Percentiles rank a stretch among this genome's conserved stretches.
Conservation (phyloP, 164 flowering plant genomes). For the Berberis thunbergii region DNA sequence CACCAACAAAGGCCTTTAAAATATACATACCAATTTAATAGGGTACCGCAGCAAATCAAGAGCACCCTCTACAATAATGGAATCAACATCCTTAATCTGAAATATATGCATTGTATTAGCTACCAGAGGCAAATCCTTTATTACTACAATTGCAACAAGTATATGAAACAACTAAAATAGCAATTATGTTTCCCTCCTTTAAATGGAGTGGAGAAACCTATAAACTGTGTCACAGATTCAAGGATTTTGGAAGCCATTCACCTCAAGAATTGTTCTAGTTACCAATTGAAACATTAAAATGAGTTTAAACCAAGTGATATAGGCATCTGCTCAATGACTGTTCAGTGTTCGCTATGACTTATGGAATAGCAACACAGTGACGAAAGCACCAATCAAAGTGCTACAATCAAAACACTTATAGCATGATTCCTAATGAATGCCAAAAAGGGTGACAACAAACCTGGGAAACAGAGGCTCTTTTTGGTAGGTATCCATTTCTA, state of each 20-base stretch:
- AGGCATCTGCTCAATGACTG: neutral
- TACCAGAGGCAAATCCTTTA: neutral
- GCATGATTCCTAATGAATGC: neutral
- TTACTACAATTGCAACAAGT: neutral
- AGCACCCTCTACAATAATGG: slow-evolving; percentile 71
- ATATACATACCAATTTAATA: slow-evolving; percentile 45
- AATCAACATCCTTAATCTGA: slow-evolving; percentile 51
- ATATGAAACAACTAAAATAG: neutral
- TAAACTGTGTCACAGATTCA: no score
- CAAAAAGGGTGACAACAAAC: slow-evolving; percentile 21
- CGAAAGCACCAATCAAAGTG: neutral
- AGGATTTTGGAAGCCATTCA: neutral
- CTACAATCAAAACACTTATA: neutral
- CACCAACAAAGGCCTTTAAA: neutral
- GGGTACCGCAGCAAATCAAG: slow-evolving; percentile 72
- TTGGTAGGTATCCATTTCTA: slow-evolving; percentile 62
- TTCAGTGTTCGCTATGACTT: no score
- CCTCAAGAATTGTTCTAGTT: neutral
- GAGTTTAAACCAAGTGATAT: no score
- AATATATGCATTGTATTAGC: slow-evolving; percentile 5
- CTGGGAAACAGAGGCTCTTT: slow-evolving; percentile 63
- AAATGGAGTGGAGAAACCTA: neutral
- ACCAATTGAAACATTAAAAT: neutral
- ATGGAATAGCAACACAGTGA: neutral
- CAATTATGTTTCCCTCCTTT: neutral